A percentile compares a stretch with the other conserved stretches of the same genome.
Evolutionary conservation across 2,329 filamentous ascomycete genomes (phyloP).

Genomic region (Dissoconium aciculare): DNA sequence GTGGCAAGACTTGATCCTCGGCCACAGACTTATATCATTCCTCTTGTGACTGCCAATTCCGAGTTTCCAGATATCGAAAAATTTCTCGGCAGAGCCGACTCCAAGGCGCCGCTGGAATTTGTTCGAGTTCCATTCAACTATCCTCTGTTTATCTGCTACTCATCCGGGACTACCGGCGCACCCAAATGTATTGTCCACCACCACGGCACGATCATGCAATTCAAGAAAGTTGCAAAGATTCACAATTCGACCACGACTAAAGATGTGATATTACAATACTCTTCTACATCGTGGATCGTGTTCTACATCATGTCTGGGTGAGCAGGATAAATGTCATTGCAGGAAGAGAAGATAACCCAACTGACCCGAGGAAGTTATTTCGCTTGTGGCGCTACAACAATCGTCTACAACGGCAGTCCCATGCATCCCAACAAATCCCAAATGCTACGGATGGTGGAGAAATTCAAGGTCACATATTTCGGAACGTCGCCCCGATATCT

Average conservation of each 20-base stretch:
- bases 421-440: conserved; percentile 27
- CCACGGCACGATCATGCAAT: conserved; percentile 30
- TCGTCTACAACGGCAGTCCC: conserved; percentile 32
- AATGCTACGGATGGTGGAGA: conserved; percentile 25
- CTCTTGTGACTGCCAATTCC: conserved; percentile 11
- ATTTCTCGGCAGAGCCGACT: conserved; percentile 22
- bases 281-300: conserved; percentile 34
- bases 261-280: conserved; percentile 33
- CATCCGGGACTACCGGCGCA: conserved; percentile 29
- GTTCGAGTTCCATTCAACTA: conserved; percentile 27
- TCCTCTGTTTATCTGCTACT: conserved; percentile 32
- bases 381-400: conserved; percentile 27
- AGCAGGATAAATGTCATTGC: too few species aligned
- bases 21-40: conserved; percentile 19
- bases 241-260: conserved; percentile 30
- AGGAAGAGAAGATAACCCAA: too few species aligned
- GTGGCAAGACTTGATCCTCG: conserved; percentile 17
- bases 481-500: conserved; percentile 32
- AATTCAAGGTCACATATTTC: conserved; percentile 29
- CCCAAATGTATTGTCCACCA: conserved; percentile 34
- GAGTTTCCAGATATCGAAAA: conserved; percentile 17
- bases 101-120: conserved; percentile 24
- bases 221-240: conserved; percentile 30
- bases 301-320: conserved; percentile 26
- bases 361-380: conserved; percentile 30